These are phyloP conservation scores for Sporothrix pseudoabietina DNA, from an alignment of 2,329 filamentous ascomycete genomes.

Conservation along the genomic window DNA sequence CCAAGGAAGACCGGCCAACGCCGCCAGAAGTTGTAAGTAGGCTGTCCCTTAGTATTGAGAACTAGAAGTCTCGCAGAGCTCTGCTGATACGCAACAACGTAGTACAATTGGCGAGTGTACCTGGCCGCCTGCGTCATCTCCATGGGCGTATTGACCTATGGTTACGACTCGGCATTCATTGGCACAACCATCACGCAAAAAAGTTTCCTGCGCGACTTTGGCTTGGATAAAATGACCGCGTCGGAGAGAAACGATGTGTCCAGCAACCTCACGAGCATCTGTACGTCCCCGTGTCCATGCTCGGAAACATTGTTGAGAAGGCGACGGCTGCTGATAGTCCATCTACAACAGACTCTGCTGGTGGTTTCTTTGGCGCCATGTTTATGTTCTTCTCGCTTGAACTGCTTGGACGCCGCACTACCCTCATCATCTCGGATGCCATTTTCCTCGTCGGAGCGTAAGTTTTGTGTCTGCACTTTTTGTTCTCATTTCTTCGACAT, in stretches of 20 bases:
- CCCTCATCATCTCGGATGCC: background rate
- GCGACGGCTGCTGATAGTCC: background rate
- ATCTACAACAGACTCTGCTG: slow-evolving; percentile 2
- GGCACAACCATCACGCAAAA: background rate
- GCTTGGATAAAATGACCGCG: background rate
- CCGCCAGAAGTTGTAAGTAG: slow-evolving; percentile 1
- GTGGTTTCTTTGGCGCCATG: background rate
- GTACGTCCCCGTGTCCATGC: background rate
- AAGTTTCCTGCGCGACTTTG: background rate
- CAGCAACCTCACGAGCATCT: slow-evolving; percentile 3
- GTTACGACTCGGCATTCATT: background rate
- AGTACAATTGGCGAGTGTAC: slow-evolving; percentile 1
- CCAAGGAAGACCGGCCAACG: background rate
- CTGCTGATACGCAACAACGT: background rate
- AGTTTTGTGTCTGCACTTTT: background rate
- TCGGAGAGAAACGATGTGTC: background rate
- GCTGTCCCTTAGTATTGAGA: background rate
- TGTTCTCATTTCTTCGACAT: background rate
- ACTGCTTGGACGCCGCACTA: background rate
- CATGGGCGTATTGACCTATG: background rate
- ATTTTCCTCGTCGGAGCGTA: background rate
- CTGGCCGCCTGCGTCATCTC: slow-evolving; percentile 1
- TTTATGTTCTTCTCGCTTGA: background rate
- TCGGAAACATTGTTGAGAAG: background rate
- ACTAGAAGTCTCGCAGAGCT: background rate